A percentile compares a stretch with the other conserved stretches of the same genome.
phyloP scores from a whole-genome alignment of 257 asterid genomes.

The Rubia yunnanensis region DNA sequence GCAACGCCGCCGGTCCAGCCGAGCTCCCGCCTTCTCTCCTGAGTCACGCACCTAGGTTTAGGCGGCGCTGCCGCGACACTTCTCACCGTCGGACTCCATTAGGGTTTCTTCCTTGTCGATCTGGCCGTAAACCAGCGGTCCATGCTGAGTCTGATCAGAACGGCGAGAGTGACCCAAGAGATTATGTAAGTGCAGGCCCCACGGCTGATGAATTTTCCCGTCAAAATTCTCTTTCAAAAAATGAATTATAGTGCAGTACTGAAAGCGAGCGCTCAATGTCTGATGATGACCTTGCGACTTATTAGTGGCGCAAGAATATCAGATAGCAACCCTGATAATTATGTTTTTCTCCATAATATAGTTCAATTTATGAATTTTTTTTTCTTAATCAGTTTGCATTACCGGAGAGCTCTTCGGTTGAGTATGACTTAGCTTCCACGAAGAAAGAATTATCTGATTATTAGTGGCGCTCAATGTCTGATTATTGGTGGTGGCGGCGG shows the following conservation, averaged over 20 bases:
- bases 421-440: constrained; percentile 72
- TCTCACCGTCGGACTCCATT: too few species aligned
- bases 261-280: constrained; percentile 37
- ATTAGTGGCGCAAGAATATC: too few species aligned
- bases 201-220: constrained; percentile 23
- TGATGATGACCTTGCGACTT: constrained; percentile 37
- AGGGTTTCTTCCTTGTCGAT: too few species aligned
- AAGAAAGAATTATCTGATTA: constrained; percentile 72
- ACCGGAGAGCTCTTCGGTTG: constrained; percentile 86
- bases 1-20: too few species aligned
- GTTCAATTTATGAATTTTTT: not conserved
- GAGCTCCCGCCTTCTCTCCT: too few species aligned
- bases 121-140: constrained; percentile 42
- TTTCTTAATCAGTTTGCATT: constrained; percentile 59
- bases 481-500: too few species aligned
- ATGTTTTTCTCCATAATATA: not conserved
- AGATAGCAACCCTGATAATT: not conserved
- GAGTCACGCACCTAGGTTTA: too few species aligned
- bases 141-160: constrained; percentile 43
- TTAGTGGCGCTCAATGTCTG: too few species aligned
- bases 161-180: constrained; percentile 16
- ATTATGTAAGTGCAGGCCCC: constrained; percentile 23
- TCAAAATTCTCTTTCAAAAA: constrained; percentile 26
- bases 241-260: constrained; percentile 22
- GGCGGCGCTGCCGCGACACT: too few species aligned